Conservation (phyloP, 441 rosid species). For the Eruca vesicaria region DNA sequence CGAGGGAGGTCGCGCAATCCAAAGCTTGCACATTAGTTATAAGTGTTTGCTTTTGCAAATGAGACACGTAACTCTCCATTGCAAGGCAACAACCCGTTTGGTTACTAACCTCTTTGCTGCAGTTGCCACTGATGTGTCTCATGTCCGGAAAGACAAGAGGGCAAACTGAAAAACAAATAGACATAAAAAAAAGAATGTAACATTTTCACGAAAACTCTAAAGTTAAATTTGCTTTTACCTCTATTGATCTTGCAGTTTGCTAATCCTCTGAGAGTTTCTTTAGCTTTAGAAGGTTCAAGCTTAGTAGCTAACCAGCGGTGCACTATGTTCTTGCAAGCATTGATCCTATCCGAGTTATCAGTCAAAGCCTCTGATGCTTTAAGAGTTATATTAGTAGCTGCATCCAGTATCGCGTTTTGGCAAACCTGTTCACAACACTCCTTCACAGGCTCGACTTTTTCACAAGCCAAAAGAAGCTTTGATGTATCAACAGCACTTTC, state of each 20-base stretch:
- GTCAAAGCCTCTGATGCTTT: conserved; percentile 57
- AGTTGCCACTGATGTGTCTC: conserved; percentile 61
- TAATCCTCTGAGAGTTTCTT: conserved; percentile 75
- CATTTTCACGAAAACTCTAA: background rate
- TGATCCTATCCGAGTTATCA: conserved; percentile 53
- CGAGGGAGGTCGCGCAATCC: conserved; percentile 79
- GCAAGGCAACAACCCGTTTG: conserved; percentile 70
- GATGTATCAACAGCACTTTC: conserved; percentile 65
- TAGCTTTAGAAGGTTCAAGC: conserved; percentile 47
- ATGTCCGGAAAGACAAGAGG: conserved; percentile 82
- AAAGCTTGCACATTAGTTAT: conserved; percentile 90
- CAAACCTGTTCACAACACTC: conserved; percentile 88
- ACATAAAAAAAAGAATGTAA: background rate
- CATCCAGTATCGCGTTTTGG: conserved; percentile 81
- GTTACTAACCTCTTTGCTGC: conserved; percentile 53
- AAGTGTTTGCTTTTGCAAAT: conserved; percentile 88
- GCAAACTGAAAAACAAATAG: conserved; percentile 58
- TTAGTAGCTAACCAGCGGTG: conserved; percentile 62
- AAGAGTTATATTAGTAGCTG: conserved; percentile 64
- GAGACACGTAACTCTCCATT: conserved; percentile 80
- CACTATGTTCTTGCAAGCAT: conserved; percentile 74
- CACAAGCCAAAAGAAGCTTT: conserved; percentile 72
- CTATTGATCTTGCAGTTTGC: conserved; percentile 82
- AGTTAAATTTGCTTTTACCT: conserved; percentile 40
- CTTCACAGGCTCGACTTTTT: conserved; percentile 75